Conservation (phyloP, 371 early-diverging fungal species). For the Rhizopus arrhizus region DNA sequence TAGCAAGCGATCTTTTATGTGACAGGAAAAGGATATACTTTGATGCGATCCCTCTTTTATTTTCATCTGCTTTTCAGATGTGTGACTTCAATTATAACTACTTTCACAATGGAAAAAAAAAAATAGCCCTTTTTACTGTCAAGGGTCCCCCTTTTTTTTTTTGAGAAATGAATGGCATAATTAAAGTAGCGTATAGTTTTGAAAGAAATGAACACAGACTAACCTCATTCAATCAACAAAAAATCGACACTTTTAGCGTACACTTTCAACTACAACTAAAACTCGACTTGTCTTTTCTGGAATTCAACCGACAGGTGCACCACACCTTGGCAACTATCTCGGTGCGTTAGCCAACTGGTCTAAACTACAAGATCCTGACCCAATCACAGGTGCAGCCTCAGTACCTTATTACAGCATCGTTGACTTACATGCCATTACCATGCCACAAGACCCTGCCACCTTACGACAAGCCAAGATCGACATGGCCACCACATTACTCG, state of each 20-base stretch:
- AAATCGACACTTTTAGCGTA: conserved; percentile 18
- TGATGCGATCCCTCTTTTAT: too few relatives aligned
- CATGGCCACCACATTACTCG: conserved; percentile 76
- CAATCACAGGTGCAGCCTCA: conserved; percentile 26
- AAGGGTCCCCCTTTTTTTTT: too few relatives aligned
- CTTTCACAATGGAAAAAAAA: too few relatives aligned
- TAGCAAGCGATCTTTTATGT: too few relatives aligned
- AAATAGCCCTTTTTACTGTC: too few relatives aligned
- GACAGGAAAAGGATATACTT: too few relatives aligned
- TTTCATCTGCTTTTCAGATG: too few relatives aligned
- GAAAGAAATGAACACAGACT: too few relatives aligned
- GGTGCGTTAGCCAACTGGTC: conserved; percentile 92
- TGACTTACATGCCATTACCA: conserved; percentile 91
- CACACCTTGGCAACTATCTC: conserved; percentile 94
- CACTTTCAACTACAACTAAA: conserved; percentile 20
- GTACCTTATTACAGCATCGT: conserved; percentile 76
- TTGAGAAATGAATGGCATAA: too few relatives aligned
- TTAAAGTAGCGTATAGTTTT: not conserved
- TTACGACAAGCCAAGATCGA: conserved; percentile 68
- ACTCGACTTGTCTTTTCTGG: conserved; percentile 70
- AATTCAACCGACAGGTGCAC: conserved; percentile 93
- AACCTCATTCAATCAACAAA: not conserved
- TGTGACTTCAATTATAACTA: too few relatives aligned
- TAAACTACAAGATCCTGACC: conserved; percentile 63
- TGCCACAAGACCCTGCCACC: conserved; percentile 71